Evolutionary conservation across 208 protist genomes (phyloP), one percentile per base, ranked within the genome.

Genomic region (Lotmaria passim): DNA sequence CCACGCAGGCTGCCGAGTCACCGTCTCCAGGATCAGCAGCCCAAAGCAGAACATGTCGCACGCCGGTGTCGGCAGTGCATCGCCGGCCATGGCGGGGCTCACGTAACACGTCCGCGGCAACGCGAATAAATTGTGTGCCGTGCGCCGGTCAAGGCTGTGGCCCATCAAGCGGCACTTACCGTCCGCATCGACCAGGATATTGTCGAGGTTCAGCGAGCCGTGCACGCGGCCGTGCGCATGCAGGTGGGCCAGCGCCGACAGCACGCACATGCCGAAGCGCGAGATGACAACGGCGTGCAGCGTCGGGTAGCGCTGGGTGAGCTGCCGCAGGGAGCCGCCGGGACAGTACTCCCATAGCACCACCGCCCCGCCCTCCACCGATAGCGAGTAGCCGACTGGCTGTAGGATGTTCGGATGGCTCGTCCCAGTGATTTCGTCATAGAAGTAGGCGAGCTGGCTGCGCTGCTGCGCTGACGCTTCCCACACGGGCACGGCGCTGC

Each of bases 11-110:
- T 30, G 12, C 38, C 58, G 47, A 23, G 66, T 74, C 66, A 84
- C 55, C 69, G 74, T 68, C 74, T 93, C 83, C 28, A 92, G 34
- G n/a, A 85, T 46, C 52, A 85, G 52, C 26, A 93, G 71, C 23
- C 85, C 86, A 12, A 87, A 60, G 24, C 80, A 86, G 59, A 78
- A 93, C 28, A 93, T 80, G 61, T 94, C 89, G 7, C 82, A 89
- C 53, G 63, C 53, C 2, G 73, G 43, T 14, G 77, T 85, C 28
- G 71, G 70, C 26, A 62, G 68, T 43, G 69, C 72, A 7, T 85
- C 85, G 19, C 48, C 57, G n/a, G 83, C 81, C 52, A 87, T 84
- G 44, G 89, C 89, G 1, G 85, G 89, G 46, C 87, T 83, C 80
- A 89, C 85, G 79, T 94, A 82, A 85, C 48, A 83, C 33, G n/a